phyloP scores from a whole-genome alignment of 257 asterid species.

The Linaria vulgaris region DNA sequence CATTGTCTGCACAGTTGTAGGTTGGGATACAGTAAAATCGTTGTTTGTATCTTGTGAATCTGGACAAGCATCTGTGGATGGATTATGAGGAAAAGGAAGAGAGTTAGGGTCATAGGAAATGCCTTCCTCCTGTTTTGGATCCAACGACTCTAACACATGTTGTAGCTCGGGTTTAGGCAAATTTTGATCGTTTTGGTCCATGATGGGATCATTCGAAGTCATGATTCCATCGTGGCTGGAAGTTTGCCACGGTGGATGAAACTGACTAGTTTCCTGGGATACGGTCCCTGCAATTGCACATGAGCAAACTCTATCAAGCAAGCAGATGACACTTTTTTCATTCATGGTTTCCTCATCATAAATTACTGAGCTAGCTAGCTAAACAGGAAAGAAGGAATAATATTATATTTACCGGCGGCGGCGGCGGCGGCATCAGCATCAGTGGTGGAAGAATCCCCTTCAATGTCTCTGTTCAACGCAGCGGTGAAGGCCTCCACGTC shows the following conservation, averaged over 20 bases:
- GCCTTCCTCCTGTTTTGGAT: slow-evolving; percentile 41
- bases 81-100: slow-evolving; percentile 33
- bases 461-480: slow-evolving; percentile 84
- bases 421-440: too few species aligned
- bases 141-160: slow-evolving; percentile 45
- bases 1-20: slow-evolving; percentile 37
- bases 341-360: neutral
- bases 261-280: slow-evolving; percentile 52
- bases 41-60: slow-evolving; percentile 40
- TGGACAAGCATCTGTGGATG: slow-evolving; percentile 31
- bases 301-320: slow-evolving; percentile 14
- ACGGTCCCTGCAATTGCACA: slow-evolving; percentile 36
- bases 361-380: neutral
- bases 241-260: slow-evolving; percentile 61
- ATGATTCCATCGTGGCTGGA: slow-evolving; percentile 48
- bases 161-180: slow-evolving; percentile 43
- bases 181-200: slow-evolving; percentile 46
- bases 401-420: too few species aligned
- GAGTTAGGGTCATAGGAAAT: slow-evolving; percentile 36
- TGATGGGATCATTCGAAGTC: slow-evolving; percentile 39
- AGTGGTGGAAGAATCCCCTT: slow-evolving; percentile 59
- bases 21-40: slow-evolving; percentile 42
- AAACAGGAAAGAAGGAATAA: neutral
- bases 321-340: neutral
- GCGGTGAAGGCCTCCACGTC: slow-evolving; percentile 96